phyloP scores from a whole-genome alignment of 768 basidiomycete genomes.

The Tricholoma saponaceum region DNA sequence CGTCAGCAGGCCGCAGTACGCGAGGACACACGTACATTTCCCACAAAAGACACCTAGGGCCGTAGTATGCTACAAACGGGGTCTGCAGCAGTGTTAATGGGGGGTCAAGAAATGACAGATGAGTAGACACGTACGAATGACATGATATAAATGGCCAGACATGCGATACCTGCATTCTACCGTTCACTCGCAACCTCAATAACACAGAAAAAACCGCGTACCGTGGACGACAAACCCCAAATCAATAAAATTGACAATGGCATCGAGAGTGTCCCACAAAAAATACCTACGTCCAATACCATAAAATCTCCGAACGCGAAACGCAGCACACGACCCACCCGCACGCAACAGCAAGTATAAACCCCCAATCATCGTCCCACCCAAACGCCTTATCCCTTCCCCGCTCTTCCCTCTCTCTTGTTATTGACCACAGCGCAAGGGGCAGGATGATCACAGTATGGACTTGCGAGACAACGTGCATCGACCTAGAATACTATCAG shows the following conservation, averaged over 20 bases:
- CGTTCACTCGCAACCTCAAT: neutral
- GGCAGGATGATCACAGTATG: constrained; percentile 69
- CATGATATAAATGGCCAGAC: constrained; percentile 60
- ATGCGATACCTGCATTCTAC: constrained; percentile 45
- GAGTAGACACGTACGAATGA: constrained; percentile 54
- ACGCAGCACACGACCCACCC: constrained; percentile 48
- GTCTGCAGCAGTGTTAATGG: constrained; percentile 30
- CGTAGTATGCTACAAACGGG: constrained; percentile 80
- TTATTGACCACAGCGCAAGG: constrained; percentile 52
- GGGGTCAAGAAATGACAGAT: neutral
- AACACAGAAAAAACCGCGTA: constrained; percentile 15
- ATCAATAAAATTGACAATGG: constrained; percentile 62
- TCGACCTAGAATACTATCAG: constrained; percentile 43
- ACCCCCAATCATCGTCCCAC: constrained; percentile 57
- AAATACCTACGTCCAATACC: constrained; percentile 50
- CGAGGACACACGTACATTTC: constrained; percentile 50
- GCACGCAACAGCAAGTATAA: constrained; percentile 62
- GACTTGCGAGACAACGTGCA: constrained; percentile 68
- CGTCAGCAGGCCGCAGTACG: constrained; percentile 1
- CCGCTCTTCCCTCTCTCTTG: constrained; percentile 36
- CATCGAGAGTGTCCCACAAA: constrained; percentile 79
- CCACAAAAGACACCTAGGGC: constrained; percentile 76
- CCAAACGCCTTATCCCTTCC: constrained; percentile 70
- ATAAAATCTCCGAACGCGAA: neutral
- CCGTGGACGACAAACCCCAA: constrained; percentile 80